Base-by-base conservation (phyloP, 768 basidiomycete genomes). In the Exidia glandulosa region DNA sequence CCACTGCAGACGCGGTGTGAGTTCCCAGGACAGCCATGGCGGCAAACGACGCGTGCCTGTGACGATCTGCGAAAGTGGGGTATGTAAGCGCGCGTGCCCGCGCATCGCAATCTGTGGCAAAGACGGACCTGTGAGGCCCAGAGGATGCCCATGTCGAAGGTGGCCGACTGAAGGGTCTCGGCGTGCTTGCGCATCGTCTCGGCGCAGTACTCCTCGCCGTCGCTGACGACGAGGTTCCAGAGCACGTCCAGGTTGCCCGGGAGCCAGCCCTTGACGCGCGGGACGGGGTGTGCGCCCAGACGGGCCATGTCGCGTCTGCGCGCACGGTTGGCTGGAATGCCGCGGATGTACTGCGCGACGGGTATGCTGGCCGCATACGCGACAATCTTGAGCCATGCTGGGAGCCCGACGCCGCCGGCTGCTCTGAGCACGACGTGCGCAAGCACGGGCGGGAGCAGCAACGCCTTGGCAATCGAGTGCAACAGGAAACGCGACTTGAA, bases 201-300 rank as follows among this genome's bases (percentile, higher is more conserved):
- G 3, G 61, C 67, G 47, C 63, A 60, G 50, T 66, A 68, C 23
- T 65, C 66, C 3, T 59, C 32, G 3, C 58, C 29, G 14, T 64
- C 66, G 19, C 52, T 55, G 32, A 54, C 47, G 13, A 66, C 63
- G n/a, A 66, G 59, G 23, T 59, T 55, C 33, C 62, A 56, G 33
- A 66, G 57, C 30, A 69, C 57, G 37, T 69, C 68, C 32, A 69
- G 13, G 63, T 69, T 69, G 32, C 68, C 67, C 3, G 65, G 68
- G 32, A 66, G 66, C 47, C 55, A 59, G 31, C 67, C 67, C 29
- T 59, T 60, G 50, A 68, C 59, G 47, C 61, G 63, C 7, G 67
- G 67, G 29, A 66, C 54, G 14, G 60, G 58, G 23, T 32, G 34
- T 31, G 57, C 60, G 32, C 62, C 62, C 12, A 59, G 62, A 10